These are phyloP conservation scores for Daldinia concentrica DNA, from an alignment of 495 filamentous ascomycete genomes.

Conservation along the genomic window DNA sequence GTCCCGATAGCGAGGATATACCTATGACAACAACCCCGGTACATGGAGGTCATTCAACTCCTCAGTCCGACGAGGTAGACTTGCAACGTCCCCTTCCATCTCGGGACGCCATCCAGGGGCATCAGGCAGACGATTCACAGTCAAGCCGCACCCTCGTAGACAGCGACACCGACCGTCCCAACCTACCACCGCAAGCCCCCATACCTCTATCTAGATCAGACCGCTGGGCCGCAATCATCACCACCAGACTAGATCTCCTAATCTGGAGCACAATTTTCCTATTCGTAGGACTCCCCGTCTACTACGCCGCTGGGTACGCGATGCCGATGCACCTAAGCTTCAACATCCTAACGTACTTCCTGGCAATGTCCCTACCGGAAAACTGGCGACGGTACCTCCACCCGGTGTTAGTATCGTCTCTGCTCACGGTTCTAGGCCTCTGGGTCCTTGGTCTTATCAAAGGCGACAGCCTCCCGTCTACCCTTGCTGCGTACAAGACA, in stretches of 20 bases:
- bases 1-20: slow-evolving; percentile 52
- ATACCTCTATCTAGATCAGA: slow-evolving; percentile 54
- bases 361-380: slow-evolving; percentile 56
- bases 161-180: neutral
- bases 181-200: slow-evolving; percentile 44
- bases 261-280: slow-evolving; percentile 55
- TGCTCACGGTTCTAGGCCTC: slow-evolving; percentile 54
- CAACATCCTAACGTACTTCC: slow-evolving; percentile 59
- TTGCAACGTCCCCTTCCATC: slow-evolving; percentile 25
- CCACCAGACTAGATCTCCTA: slow-evolving; percentile 52
- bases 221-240: slow-evolving; percentile 55
- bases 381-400: slow-evolving; percentile 58
- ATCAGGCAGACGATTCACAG: slow-evolving; percentile 5
- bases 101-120: slow-evolving; percentile 19
- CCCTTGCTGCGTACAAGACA: slow-evolving; percentile 56
- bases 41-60: slow-evolving; percentile 8
- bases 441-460: slow-evolving; percentile 57
- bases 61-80: slow-evolving; percentile 27
- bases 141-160: neutral
- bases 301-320: slow-evolving; percentile 60
- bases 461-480: slow-evolving; percentile 44
- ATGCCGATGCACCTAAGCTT: slow-evolving; percentile 63
- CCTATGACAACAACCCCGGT: slow-evolving; percentile 43
- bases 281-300: slow-evolving; percentile 59
- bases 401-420: slow-evolving; percentile 61